phyloP scores from a whole-genome alignment of 208 protist genomes.

The Leishmania amazonensis region DNA sequence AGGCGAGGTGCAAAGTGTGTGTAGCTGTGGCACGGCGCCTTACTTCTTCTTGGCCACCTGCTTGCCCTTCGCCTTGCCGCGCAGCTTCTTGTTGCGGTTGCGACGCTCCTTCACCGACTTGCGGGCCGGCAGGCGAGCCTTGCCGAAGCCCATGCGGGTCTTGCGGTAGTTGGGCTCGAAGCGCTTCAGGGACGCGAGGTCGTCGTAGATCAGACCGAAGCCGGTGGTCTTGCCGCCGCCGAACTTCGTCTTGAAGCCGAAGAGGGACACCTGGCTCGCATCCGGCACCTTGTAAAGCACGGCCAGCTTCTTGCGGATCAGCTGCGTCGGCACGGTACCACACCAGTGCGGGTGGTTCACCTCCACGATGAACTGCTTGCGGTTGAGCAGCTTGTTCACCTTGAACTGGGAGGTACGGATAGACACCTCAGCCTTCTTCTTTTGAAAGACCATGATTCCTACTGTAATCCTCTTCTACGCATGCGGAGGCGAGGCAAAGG shows the following conservation, averaged over 20 bases:
- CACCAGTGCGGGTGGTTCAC: constrained; percentile 89
- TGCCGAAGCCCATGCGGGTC: constrained; percentile 93
- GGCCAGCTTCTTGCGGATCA: constrained; percentile 95
- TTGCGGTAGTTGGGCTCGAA: constrained; percentile 99
- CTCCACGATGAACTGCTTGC: constrained; percentile 99
- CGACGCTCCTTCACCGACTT: constrained; percentile 99
- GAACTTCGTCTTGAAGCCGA: constrained; percentile 99
- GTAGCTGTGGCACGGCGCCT: constrained; percentile 18
- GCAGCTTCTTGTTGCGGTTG: constrained; percentile 99
- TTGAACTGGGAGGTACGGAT: constrained; percentile 98
- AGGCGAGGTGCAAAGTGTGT: neutral
- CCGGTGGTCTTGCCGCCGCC: constrained; percentile 99
- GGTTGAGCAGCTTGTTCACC: constrained; percentile 98
- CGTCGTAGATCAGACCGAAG: constrained; percentile 99
- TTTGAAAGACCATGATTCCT: constrained; percentile 90
- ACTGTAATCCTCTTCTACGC: constrained; percentile 29
- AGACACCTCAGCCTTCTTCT: constrained; percentile 92
- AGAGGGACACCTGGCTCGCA: constrained; percentile 95
- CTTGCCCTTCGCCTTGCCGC: constrained; percentile 97
- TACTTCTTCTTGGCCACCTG: constrained; percentile 93
- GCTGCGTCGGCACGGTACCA: constrained; percentile 93
- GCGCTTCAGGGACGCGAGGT: constrained; percentile 93
- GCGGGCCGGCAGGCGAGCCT: constrained; percentile 87
- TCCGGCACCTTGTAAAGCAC: constrained; percentile 98
- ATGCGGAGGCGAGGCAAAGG: neutral